Evolutionary conservation across 192 early-diverging fungal genomes (phyloP).

Genomic region (Podila clonocystis): DNA sequence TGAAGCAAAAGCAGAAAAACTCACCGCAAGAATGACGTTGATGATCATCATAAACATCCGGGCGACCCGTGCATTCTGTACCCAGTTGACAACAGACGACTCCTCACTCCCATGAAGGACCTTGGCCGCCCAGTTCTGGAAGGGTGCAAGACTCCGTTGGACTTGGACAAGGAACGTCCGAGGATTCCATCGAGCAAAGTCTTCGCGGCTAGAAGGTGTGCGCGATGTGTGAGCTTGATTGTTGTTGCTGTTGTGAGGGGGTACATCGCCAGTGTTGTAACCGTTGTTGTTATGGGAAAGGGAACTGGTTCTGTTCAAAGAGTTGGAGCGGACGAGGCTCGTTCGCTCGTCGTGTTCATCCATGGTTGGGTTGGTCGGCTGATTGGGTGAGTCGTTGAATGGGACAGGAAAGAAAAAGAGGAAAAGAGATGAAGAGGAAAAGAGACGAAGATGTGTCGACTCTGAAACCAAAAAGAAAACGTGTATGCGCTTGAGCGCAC

Average conservation of each 20-base stretch:
- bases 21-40: conserved; percentile 23
- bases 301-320: background rate
- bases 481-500: background rate
- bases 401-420: background rate
- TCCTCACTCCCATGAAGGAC: conserved; percentile 3
- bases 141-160: conserved; percentile 14
- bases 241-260: conserved; percentile 1
- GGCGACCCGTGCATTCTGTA: conserved; percentile 27
- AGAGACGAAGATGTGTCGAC: too few species aligned
- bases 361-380: background rate
- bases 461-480: background rate
- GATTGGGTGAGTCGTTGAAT: background rate
- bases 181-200: conserved; percentile 10
- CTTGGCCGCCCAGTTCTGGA: conserved; percentile 22
- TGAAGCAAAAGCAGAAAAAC: background rate
- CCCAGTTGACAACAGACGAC: conserved; percentile 16
- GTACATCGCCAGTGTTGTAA: background rate
- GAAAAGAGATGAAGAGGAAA: background rate
- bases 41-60: conserved; percentile 19
- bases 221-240: conserved; percentile 1
- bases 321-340: conserved; percentile 24
- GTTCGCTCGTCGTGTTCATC: conserved; percentile 16
- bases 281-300: background rate
- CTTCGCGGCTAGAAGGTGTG: conserved; percentile 2
- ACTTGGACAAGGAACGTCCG: conserved; percentile 10